Evolutionary conservation across 371 early-diverging fungal species (phyloP).

Genomic region (Actinomucor elegans): DNA sequence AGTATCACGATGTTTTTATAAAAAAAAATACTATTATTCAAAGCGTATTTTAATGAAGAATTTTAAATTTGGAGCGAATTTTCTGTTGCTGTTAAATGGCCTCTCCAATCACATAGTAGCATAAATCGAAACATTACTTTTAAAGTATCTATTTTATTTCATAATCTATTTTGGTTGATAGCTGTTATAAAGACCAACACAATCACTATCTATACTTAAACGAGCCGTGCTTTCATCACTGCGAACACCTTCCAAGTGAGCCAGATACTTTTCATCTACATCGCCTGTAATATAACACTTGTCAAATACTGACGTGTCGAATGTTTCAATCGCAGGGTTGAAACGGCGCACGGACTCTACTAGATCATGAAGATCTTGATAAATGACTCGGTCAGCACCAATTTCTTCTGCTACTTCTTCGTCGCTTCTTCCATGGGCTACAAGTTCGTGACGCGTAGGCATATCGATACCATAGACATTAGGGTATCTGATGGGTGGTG

Average conservation of each 20-base stretch:
- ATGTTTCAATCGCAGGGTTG: conserved; percentile 74
- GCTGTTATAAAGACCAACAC: conserved; percentile 65
- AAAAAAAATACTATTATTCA: no score
- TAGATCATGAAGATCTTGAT: conserved; percentile 82
- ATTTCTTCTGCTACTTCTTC: conserved; percentile 83
- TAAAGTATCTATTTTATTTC: background rate
- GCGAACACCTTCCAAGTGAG: conserved; percentile 65
- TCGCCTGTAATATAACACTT: conserved; percentile 89
- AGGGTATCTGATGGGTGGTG: conserved; percentile 92
- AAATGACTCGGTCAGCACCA: conserved; percentile 93
- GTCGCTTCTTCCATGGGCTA: conserved; percentile 78
- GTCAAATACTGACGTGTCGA: conserved; percentile 96
- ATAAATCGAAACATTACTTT: no score
- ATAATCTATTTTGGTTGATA: conserved; percentile 11
- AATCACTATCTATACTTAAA: conserved; percentile 55
- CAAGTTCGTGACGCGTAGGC: conserved; percentile 93
- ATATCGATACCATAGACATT: conserved; percentile 99
- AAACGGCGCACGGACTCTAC: conserved; percentile 78
- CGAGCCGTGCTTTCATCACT: conserved; percentile 45
- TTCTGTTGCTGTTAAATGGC: no score
- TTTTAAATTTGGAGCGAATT: no score
- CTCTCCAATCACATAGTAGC: no score
- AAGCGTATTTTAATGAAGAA: no score
- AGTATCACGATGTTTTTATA: no score
- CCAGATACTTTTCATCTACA: conserved; percentile 78